Conservation (phyloP, 441 rosid genomes). For the Syzygium syzygioides region DNA sequence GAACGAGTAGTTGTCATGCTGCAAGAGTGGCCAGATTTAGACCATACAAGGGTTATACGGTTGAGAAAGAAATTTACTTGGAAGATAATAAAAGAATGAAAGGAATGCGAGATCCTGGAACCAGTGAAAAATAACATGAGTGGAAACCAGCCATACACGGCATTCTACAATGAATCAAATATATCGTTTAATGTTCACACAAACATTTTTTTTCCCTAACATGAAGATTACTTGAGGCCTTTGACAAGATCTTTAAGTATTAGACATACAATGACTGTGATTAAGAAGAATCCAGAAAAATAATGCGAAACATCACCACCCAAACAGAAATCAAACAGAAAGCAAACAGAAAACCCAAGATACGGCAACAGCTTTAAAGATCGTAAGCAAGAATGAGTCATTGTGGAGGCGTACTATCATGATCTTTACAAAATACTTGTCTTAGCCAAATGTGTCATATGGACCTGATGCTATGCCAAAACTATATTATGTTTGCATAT, state of each 20-base stretch:
- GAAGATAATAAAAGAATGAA: background rate
- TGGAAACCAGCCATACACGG: background rate
- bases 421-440: background rate
- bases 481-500: background rate
- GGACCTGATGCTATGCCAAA: background rate
- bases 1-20: constrained; percentile 83
- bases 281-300: background rate
- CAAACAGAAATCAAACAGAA: background rate
- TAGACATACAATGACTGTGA: background rate
- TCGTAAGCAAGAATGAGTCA: background rate
- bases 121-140: background rate
- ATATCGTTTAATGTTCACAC: background rate
- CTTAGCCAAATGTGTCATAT: background rate
- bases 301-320: background rate
- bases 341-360: background rate
- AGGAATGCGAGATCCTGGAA: background rate
- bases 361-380: background rate
- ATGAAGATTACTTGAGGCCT: background rate
- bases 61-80: background rate
- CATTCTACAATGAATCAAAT: background rate
- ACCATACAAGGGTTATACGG: constrained; percentile 5
- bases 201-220: background rate
- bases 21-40: constrained; percentile 8
- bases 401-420: background rate
- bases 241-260: background rate